Evolutionary conservation across 352 stramenopile genomes (phyloP), one percentile per base, ranked within the genome.

Genomic region (Phytophthora parvispora): DNA sequence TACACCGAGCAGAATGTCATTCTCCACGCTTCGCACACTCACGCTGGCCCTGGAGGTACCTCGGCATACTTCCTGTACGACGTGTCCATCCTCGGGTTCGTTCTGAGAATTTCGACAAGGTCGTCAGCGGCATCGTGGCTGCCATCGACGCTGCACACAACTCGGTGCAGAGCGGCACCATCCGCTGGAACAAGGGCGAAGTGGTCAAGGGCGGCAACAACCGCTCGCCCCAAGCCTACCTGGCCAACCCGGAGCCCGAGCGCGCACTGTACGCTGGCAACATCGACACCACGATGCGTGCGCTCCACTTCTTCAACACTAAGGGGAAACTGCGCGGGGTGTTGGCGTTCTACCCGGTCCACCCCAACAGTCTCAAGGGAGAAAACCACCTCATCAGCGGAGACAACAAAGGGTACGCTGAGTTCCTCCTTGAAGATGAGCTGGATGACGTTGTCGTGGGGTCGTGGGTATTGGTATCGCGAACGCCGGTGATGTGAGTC

Each of bases 331-430:
- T 52, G 12, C 45, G 45, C 24, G 45, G 45, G 20, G 45, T 52
- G 9, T 20, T 52, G 22, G 20, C 45, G 4, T 52, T 52, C 45
- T 52, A 52, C 45, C 45, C 45, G 2, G 45, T 52, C 2, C 45
- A 52, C 45, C 22, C 45, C 12, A 52, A 28, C 12, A 32, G 22
- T 10, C 45, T 52, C 22, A 52, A 28, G n/a, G 45, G 45, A 10
- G 12, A 52, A 16, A 52, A 52, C 24, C 45, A 52, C 5, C 45
- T 52, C 24, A 52, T 52, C 24, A 52, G 45, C 32, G 86, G 86
- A 50, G 89, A 97, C 76, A 97, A 97, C 75, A 94, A 96, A 54
- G 80, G 75, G 4, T 86, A 83, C 47, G 77, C 78, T 25, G 77
- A 84, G 67, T 87, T 82, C 36, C 34, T 83, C 8, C 28, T 85